Conservation (phyloP, 1,139 yeast genomes). For the Scheffersomyces cryptocercus region DNA sequence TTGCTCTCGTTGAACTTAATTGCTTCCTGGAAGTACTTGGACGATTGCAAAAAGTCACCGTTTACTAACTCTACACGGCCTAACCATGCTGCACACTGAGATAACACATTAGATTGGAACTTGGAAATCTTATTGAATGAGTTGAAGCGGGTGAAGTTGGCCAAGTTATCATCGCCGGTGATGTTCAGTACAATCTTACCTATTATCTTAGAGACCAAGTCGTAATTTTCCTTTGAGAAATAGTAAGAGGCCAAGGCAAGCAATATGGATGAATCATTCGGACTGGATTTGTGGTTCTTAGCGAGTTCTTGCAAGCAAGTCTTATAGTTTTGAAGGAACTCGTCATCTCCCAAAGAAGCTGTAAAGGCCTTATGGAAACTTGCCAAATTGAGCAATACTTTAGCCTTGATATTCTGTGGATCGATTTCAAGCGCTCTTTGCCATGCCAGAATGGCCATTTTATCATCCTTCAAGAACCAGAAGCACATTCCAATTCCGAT, state of each 20-base stretch:
- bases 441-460: constrained; percentile 83
- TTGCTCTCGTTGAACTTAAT: constrained; percentile 62
- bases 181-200: constrained; percentile 46
- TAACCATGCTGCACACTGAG: constrained; percentile 86
- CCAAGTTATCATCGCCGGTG: constrained; percentile 32
- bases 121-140: constrained; percentile 24
- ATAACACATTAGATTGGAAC: constrained; percentile 44
- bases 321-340: constrained; percentile 52
- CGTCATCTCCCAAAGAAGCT: constrained; percentile 59
- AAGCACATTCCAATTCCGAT: constrained; percentile 93
- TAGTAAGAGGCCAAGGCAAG: constrained; percentile 53
- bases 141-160: constrained; percentile 14
- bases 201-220: constrained; percentile 58
- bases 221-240: constrained; percentile 61
- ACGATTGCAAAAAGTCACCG: constrained; percentile 65
- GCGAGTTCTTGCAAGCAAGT: constrained; percentile 41
- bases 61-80: constrained; percentile 72
- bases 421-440: constrained; percentile 71
- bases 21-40: constrained; percentile 73
- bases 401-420: constrained; percentile 61
- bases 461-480: constrained; percentile 81
- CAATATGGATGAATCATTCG: constrained; percentile 40
- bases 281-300: constrained; percentile 24
- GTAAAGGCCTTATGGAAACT: constrained; percentile 66
- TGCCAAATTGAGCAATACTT: constrained; percentile 65